A percentile compares a stretch with the other conserved stretches of the same genome.
These are phyloP conservation scores for Periconia sp. DNA, from an alignment of 2,329 filamentous ascomycete genomes.

Conservation along the genomic window DNA sequence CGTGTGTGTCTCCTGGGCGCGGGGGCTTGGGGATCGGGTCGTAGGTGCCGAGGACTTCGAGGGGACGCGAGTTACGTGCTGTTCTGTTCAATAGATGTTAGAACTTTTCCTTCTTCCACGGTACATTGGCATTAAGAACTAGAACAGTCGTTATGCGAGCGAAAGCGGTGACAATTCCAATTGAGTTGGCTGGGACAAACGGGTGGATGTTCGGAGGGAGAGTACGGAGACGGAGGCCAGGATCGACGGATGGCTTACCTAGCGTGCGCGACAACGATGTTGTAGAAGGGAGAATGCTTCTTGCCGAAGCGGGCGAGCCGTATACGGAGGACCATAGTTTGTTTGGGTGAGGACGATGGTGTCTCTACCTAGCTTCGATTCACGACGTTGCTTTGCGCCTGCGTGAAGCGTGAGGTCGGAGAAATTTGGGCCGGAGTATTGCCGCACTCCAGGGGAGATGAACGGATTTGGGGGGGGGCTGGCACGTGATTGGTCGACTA, in stretches of 20 bases:
- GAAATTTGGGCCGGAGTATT: conserved; percentile 20
- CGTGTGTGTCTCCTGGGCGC: conserved; percentile 52
- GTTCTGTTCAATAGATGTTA: conserved; percentile 56
- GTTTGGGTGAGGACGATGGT: background rate
- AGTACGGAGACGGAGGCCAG: background rate
- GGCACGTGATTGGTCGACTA: conserved; percentile 16
- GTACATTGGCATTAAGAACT: background rate
- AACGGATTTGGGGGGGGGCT: background rate
- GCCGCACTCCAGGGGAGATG: conserved; percentile 1
- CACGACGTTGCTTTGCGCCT: background rate
- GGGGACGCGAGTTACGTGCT: conserved; percentile 81
- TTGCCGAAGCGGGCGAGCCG: conserved; percentile 92
- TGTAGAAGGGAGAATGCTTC: conserved; percentile 88
- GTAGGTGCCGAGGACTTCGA: conserved; percentile 82
- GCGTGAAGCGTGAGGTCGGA: background rate
- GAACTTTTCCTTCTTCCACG: background rate
- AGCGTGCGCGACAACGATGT: conserved; percentile 93
- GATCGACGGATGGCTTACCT: conserved; percentile 62
- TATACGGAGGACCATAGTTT: conserved; percentile 84
- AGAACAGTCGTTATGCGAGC: background rate
- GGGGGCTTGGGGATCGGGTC: conserved; percentile 61
- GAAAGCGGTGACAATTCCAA: background rate
- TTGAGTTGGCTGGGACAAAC: background rate
- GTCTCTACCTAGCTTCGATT: conserved; percentile 1
- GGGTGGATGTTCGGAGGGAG: background rate